phyloP scores from a whole-genome alignment of 2,329 filamentous ascomycete genomes.

The Pseudocercospora crystallina region DNA sequence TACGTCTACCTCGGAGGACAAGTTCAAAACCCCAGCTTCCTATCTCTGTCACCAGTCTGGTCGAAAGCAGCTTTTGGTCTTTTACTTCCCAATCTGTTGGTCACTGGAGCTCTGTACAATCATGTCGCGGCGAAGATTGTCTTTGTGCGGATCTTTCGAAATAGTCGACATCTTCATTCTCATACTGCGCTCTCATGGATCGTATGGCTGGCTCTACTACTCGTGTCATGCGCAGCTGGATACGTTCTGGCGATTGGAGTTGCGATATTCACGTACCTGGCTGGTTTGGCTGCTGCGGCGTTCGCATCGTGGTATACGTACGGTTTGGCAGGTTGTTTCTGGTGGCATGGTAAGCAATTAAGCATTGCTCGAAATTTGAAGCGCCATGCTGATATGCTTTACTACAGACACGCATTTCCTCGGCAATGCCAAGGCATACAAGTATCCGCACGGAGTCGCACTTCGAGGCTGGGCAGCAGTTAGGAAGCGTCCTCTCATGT shows the following conservation, averaged over 20 bases:
- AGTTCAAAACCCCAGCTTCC: conserved; percentile 50
- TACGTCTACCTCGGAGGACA: conserved; percentile 51
- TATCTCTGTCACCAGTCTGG: conserved; percentile 47
- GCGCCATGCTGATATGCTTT: too few relatives aligned
- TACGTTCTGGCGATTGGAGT: conserved; percentile 49
- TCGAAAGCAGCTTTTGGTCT: conserved; percentile 53
- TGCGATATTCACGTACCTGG: conserved; percentile 55
- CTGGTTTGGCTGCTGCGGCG: conserved; percentile 51
- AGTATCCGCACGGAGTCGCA: background rate
- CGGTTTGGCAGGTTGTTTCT: conserved; percentile 32
- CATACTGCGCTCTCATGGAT: conserved; percentile 51
- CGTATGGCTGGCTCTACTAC: conserved; percentile 48
- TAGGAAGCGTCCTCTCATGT: background rate
- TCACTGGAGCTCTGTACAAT: conserved; percentile 51
- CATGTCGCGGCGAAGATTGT: conserved; percentile 55
- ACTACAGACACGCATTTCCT: conserved; percentile 2
- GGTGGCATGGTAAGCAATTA: conserved; percentile 33
- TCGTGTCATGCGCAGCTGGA: conserved; percentile 48
- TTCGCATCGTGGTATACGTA: conserved; percentile 58
- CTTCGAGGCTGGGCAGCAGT: background rate
- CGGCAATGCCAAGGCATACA: conserved; percentile 2
- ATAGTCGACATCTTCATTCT: conserved; percentile 47
- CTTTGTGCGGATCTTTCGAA: conserved; percentile 52
- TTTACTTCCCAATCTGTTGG: conserved; percentile 51
- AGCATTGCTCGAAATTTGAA: too few relatives aligned